Base-by-base conservation (phyloP, 129 eudicot species). In the Deinandra increscens region DNA sequence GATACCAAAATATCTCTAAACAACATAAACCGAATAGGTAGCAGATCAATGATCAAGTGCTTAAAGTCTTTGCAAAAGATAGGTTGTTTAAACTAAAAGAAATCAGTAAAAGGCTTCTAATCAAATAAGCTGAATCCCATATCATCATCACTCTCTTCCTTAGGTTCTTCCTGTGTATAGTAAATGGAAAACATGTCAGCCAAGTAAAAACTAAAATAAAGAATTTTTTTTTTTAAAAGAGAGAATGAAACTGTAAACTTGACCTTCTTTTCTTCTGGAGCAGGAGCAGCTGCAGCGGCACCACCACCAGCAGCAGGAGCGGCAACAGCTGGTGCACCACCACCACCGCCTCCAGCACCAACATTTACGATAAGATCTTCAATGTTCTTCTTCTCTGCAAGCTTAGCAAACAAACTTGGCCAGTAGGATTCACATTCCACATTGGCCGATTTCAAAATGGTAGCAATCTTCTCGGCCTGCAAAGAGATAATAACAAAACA, bases 381-480 rank as follows among this genome's bases (percentile, higher is more conserved):
- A 7, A 77, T 77, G 71, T 77, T 69, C 14, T 70, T 69, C 76
- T 77, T 77, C 70, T 77, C 76, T 2, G 71, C 76, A 3, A 77
- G 71, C 17, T 77, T 77, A 12, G 81, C 76, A 69, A 77, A 77
- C 64, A 77, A 62, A 62, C 59, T 50, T 11, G 81, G 81, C 81
- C 79, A 76, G 81, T 76, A 81, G n/a, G 85, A 81, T 53, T 81
- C 85, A 49, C 48, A 23, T 0, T 22, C 49, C 17, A 81, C 79
- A 15, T 76, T 76, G 15, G 84, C 78, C 7, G 75, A 75, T 55
- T 81, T 76, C 78, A 81, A 69, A 45, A 81, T 7, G 41, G 81
- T 41, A 41, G 75, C 70, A 11, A 76, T 81, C 61, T 81, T 76
- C 34, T 80, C 84, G 63, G 84, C 84, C 81, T 80, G 65, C 38